phyloP scores from a whole-genome alignment of 1,284 basidiomycete species.

The Ustilago bromivora region DNA sequence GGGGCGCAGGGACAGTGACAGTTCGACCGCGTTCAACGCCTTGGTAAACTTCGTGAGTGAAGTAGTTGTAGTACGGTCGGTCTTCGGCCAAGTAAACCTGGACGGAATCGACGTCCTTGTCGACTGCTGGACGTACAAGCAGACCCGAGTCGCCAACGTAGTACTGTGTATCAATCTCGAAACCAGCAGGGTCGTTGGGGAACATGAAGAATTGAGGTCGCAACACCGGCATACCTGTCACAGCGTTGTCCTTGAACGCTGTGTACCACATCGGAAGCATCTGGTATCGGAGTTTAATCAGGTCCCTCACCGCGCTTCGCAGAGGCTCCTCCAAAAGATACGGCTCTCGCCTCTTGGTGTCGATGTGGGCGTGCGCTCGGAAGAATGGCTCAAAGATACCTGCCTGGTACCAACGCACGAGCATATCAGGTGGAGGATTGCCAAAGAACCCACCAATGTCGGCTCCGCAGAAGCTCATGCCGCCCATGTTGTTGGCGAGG shows the following conservation, averaged over 20 bases:
- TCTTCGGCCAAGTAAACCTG: slow-evolving; percentile 89
- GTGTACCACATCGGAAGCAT: slow-evolving; percentile 97
- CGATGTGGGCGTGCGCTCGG: slow-evolving; percentile 97
- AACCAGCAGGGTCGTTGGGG: slow-evolving; percentile 86
- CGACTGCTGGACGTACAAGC: slow-evolving; percentile 90
- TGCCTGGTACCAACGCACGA: slow-evolving; percentile 96
- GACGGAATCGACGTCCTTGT: slow-evolving; percentile 78
- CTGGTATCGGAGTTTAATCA: slow-evolving; percentile 85
- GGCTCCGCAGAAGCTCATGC: slow-evolving; percentile 91
- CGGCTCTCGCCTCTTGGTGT: slow-evolving; percentile 96
- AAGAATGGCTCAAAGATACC: slow-evolving; percentile 97
- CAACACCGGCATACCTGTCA: slow-evolving; percentile 63
- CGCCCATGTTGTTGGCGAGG: slow-evolving; percentile 88
- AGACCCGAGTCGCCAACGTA: slow-evolving; percentile 89
- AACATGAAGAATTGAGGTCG: slow-evolving; percentile 90
- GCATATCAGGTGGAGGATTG: slow-evolving; percentile 92
- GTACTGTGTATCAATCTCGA: slow-evolving; percentile 92
- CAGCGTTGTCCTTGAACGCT: slow-evolving; percentile 76
- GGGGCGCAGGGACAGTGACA: slow-evolving; percentile 76
- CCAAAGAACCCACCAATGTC: slow-evolving; percentile 99
- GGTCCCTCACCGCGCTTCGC: slow-evolving; percentile 82
- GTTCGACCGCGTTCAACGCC: slow-evolving; percentile 75
- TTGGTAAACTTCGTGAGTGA: slow-evolving; percentile 74
- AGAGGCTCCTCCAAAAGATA: slow-evolving; percentile 91
- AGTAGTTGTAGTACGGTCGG: slow-evolving; percentile 97